Evolutionary conservation across 768 basidiomycete species (phyloP).

Genomic region (Termitomyces sp.): DNA sequence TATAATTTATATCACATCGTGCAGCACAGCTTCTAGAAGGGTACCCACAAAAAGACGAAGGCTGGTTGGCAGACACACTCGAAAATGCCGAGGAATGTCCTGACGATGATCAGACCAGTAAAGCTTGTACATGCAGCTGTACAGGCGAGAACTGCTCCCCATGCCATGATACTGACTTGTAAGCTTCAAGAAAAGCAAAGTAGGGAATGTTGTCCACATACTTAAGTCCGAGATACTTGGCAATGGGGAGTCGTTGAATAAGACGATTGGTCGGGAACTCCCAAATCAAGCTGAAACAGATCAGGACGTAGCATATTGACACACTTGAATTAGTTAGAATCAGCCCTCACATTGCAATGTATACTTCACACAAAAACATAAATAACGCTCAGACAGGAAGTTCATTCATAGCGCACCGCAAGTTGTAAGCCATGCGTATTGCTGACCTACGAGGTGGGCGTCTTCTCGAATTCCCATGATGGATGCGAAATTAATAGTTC

Average conservation of each 20-base stretch:
- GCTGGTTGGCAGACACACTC: conserved; percentile 48
- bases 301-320: background rate
- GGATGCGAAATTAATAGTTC: conserved; percentile 43
- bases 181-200: background rate
- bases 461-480: conserved; percentile 46
- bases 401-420: conserved; percentile 25
- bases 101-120: conserved; percentile 39
- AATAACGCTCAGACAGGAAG: background rate
- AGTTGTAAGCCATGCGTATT: conserved; percentile 47
- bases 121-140: conserved; percentile 47
- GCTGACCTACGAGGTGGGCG: conserved; percentile 43
- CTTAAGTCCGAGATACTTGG: conserved; percentile 45
- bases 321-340: background rate
- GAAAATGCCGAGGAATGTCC: conserved; percentile 46
- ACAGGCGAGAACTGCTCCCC: conserved; percentile 47
- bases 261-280: conserved; percentile 48
- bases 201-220: conserved; percentile 20
- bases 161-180: conserved; percentile 28
- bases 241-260: conserved; percentile 46
- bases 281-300: conserved; percentile 30
- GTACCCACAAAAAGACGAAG: conserved; percentile 38
- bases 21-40: background rate
- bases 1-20: background rate
- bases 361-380: conserved; percentile 23
- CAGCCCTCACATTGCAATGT: conserved; percentile 34